Conservation (phyloP, 2,329 filamentous ascomycete species). For the Neoscytalidium dimidiatum region DNA sequence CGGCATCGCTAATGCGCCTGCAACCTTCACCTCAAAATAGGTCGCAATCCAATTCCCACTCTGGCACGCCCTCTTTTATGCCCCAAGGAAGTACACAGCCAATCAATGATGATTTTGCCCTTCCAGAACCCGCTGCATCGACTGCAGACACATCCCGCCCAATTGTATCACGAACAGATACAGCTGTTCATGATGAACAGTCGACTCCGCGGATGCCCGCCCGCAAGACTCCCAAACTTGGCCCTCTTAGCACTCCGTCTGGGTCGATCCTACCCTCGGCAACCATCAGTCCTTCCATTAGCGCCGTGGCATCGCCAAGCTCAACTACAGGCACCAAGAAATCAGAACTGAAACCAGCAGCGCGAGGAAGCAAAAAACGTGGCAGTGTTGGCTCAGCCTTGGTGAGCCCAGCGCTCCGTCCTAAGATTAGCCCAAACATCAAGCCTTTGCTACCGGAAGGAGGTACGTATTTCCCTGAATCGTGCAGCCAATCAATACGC, state of each 20-base stretch:
- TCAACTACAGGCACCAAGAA: conserved; percentile 12
- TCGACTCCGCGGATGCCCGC: conserved; percentile 64
- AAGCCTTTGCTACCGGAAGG: conserved; percentile 81
- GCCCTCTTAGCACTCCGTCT: conserved; percentile 54
- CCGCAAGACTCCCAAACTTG: conserved; percentile 66
- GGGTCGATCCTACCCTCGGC: conserved; percentile 30
- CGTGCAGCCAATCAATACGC: not conserved
- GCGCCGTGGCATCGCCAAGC: conserved; percentile 54
- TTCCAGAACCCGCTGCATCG: conserved; percentile 70
- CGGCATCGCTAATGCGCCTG: conserved; percentile 76
- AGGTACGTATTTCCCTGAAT: conserved; percentile 46
- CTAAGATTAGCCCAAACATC: conserved; percentile 91
- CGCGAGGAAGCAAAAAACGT: conserved; percentile 40
- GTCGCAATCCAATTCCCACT: not conserved
- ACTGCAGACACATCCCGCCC: conserved; percentile 48
- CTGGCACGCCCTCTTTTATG: conserved; percentile 27
- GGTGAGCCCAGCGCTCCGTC: conserved; percentile 82
- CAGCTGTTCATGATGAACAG: conserved; percentile 49
- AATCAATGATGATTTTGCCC: conserved; percentile 61
- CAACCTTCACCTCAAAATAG: conserved; percentile 34
- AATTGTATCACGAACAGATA: conserved; percentile 53
- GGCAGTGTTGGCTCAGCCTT: conserved; percentile 55
- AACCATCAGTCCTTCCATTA: conserved; percentile 55
- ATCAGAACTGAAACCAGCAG: conserved; percentile 13
- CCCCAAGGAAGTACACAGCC: conserved; percentile 28